These are phyloP conservation scores for Alternaria sp. DNA, from an alignment of 2,329 filamentous ascomycete species.

Conservation along the genomic window DNA sequence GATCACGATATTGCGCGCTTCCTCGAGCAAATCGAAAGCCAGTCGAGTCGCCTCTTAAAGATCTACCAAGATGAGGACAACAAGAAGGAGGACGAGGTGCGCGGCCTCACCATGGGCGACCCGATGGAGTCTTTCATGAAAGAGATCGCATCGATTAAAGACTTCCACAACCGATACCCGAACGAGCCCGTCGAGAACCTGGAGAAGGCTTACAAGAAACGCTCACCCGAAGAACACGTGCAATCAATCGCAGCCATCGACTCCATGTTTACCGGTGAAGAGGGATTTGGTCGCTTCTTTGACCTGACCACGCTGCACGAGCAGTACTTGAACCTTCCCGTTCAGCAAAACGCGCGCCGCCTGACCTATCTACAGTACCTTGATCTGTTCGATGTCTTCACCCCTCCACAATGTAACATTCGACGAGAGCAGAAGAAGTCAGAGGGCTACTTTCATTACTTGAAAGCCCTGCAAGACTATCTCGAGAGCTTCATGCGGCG, in stretches of 20 bases:
- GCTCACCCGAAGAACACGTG: conserved; percentile 67
- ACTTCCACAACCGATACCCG: conserved; percentile 89
- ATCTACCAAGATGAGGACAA: conserved; percentile 85
- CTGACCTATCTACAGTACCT: conserved; percentile 92
- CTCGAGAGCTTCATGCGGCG: conserved; percentile 87
- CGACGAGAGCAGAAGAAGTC: conserved; percentile 86
- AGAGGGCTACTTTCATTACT: conserved; percentile 90
- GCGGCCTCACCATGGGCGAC: conserved; percentile 83
- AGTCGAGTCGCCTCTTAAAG: conserved; percentile 79
- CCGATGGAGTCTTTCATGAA: conserved; percentile 92
- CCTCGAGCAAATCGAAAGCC: conserved; percentile 83
- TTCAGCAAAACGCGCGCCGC: conserved; percentile 71
- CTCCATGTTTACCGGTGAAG: conserved; percentile 93
- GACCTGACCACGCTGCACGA: conserved; percentile 88
- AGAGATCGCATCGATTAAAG: conserved; percentile 80
- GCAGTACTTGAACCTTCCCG: conserved; percentile 86
- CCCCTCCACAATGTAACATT: conserved; percentile 74
- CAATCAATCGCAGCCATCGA: conserved; percentile 77
- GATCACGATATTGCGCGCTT: conserved; percentile 93
- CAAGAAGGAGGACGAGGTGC: conserved; percentile 78
- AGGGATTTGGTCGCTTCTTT: conserved; percentile 90
- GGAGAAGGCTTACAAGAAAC: conserved; percentile 86
- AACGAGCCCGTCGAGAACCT: conserved; percentile 96
- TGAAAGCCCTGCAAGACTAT: conserved; percentile 80
- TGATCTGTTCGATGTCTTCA: conserved; percentile 87